phyloP scores from a whole-genome alignment of 1,284 basidiomycete genomes.

The Gomphus sp. region DNA sequence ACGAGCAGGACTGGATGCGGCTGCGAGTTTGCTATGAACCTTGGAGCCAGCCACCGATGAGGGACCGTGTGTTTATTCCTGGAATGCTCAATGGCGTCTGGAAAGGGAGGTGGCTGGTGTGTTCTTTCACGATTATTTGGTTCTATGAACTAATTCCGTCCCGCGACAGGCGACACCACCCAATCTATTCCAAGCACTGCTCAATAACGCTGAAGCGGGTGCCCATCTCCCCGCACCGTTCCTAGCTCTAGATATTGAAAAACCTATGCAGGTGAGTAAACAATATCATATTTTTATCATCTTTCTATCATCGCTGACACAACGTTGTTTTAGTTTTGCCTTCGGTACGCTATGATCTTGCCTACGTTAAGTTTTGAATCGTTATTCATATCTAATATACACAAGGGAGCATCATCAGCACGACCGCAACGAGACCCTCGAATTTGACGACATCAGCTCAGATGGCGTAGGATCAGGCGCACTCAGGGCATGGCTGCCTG shows the following conservation, averaged over 20 bases:
- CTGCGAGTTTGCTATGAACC: neutral
- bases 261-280: slow-evolving; percentile 1
- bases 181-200: neutral
- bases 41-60: neutral
- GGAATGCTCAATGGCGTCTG: slow-evolving; percentile 7
- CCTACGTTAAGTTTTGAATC: neutral
- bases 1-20: neutral
- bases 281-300: neutral
- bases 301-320: neutral
- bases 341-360: neutral
- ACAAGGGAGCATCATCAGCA: slow-evolving; percentile 6
- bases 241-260: neutral
- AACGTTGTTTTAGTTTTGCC: neutral
- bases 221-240: neutral
- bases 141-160: neutral
- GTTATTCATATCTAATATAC: neutral
- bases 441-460: slow-evolving; percentile 1
- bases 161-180: neutral
- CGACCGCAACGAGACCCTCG: neutral
- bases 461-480: slow-evolving; percentile 5
- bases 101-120: slow-evolving; percentile 9
- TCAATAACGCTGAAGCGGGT: neutral
- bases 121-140: neutral
- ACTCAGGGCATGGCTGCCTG: slow-evolving; percentile 4
- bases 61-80: neutral